phyloP scores from a whole-genome alignment of 148 eudicot species.

The Rhododendron simsii region DNA sequence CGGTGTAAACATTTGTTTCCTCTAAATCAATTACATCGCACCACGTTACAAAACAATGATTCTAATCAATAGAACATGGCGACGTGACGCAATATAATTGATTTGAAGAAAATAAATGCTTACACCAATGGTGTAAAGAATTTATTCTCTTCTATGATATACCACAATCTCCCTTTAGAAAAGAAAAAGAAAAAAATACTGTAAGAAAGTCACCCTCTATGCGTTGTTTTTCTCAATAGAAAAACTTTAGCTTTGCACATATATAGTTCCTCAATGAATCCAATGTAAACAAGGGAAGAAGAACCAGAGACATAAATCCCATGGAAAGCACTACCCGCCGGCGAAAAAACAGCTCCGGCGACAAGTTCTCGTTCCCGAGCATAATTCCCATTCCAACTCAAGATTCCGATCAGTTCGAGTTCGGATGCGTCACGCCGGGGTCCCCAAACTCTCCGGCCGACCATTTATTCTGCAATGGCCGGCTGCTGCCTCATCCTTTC shows the following conservation, averaged over 20 bases:
- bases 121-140: too few species aligned
- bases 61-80: too few species aligned
- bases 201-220: not conserved
- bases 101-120: too few species aligned
- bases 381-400: slow-evolving; percentile 8
- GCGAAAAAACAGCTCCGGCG: slow-evolving; percentile 29
- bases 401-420: slow-evolving; percentile 42
- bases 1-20: too few species aligned
- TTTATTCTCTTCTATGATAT: not conserved
- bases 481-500: slow-evolving; percentile 66
- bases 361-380: slow-evolving; percentile 39
- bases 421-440: slow-evolving; percentile 32
- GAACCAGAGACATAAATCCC: not conserved
- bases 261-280: not conserved
- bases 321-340: slow-evolving; percentile 14
- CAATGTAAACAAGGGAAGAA: not conserved
- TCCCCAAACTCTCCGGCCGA: slow-evolving; percentile 70
- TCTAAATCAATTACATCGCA: too few species aligned
- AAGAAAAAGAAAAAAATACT: not conserved
- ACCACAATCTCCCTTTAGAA: not conserved
- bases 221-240: not conserved
- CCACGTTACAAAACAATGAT: too few species aligned
- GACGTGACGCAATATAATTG: too few species aligned
- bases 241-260: slow-evolving; percentile 3
- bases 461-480: slow-evolving; percentile 69